A percentile compares a stretch with the other conserved stretches of the same genome.
Conservation (phyloP, 1,139 yeast genomes). For the Suhomyces bokatorum region DNA sequence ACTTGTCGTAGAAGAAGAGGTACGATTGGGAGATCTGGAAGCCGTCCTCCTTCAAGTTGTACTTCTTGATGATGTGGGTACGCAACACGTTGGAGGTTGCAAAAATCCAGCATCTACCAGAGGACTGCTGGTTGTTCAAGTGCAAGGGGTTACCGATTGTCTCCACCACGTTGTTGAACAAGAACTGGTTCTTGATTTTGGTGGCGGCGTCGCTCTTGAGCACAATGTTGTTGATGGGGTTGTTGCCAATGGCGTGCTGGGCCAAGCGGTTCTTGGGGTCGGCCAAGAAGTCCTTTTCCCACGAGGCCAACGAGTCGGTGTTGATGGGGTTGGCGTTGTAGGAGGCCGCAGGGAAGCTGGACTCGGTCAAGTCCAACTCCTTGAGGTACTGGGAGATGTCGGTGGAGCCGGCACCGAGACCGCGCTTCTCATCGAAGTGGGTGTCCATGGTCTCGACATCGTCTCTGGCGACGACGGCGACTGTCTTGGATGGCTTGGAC, state of each 20-base stretch:
- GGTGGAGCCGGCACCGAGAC: constrained; percentile 5
- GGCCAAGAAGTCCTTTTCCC: constrained; percentile 52
- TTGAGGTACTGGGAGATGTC: constrained; percentile 8
- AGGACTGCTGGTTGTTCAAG: constrained; percentile 66
- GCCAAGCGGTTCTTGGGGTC: constrained; percentile 61
- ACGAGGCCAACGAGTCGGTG: constrained; percentile 21
- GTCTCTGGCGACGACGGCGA: not conserved
- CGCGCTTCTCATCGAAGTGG: constrained; percentile 17
- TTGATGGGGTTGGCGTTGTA: constrained; percentile 9
- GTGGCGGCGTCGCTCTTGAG: constrained; percentile 29
- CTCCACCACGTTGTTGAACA: constrained; percentile 61
- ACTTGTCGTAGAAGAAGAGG: constrained; percentile 70
- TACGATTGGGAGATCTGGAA: constrained; percentile 76
- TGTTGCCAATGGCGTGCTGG: constrained; percentile 57
- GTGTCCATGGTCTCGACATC: constrained; percentile 4
- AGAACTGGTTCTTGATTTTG: constrained; percentile 40
- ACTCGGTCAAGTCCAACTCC: constrained; percentile 13
- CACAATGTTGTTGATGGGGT: constrained; percentile 48
- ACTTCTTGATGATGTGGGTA: constrained; percentile 58
- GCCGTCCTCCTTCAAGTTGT: constrained; percentile 57
- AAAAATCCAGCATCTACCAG: constrained; percentile 88
- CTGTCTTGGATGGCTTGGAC: constrained; percentile 1
- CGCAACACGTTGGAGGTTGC: constrained; percentile 77
- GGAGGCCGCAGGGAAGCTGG: constrained; percentile 1
- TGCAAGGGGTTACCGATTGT: constrained; percentile 63